phyloP scores from a whole-genome alignment of 2,329 filamentous ascomycete genomes.

The Beauveria scarabaeidicola region DNA sequence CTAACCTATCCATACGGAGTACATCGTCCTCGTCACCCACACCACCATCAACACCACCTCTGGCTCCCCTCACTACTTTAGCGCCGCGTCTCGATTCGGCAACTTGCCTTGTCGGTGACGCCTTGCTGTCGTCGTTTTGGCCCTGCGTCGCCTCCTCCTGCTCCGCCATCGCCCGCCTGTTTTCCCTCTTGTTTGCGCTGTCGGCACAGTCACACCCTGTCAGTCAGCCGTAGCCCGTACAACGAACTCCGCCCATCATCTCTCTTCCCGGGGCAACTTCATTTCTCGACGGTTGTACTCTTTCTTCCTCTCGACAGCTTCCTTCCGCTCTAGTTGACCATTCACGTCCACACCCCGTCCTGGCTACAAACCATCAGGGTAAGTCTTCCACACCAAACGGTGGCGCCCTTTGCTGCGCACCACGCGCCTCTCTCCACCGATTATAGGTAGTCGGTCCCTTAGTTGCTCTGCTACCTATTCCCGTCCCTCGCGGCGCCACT shows the following conservation, averaged over 20 bases:
- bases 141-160: not conserved
- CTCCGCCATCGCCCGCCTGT: slow-evolving; percentile 4
- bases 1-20: not conserved
- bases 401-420: not conserved
- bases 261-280: not conserved
- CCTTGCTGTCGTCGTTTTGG: slow-evolving; percentile 2
- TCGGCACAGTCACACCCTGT: slow-evolving; percentile 4
- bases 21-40: not conserved
- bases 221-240: not conserved
- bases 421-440: not conserved
- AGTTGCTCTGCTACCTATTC: not conserved
- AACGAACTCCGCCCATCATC: slow-evolving; percentile 1
- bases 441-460: not conserved
- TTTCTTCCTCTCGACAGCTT: not conserved
- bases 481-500: not conserved
- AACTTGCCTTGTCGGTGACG: slow-evolving; percentile 9
- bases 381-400: not conserved
- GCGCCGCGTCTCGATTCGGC: slow-evolving; percentile 10
- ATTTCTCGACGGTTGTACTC: not conserved
- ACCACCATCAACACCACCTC: not conserved
- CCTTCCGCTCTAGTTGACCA: not conserved
- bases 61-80: slow-evolving; percentile 7
- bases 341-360: not conserved
- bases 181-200: slow-evolving; percentile 3
- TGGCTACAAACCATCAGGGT: slow-evolving; percentile 2